A percentile compares a stretch with the other conserved stretches of the same genome.
These are phyloP conservation scores for Phytophthora syringae DNA, from an alignment of 352 stramenopile species.

Conservation along the genomic window DNA sequence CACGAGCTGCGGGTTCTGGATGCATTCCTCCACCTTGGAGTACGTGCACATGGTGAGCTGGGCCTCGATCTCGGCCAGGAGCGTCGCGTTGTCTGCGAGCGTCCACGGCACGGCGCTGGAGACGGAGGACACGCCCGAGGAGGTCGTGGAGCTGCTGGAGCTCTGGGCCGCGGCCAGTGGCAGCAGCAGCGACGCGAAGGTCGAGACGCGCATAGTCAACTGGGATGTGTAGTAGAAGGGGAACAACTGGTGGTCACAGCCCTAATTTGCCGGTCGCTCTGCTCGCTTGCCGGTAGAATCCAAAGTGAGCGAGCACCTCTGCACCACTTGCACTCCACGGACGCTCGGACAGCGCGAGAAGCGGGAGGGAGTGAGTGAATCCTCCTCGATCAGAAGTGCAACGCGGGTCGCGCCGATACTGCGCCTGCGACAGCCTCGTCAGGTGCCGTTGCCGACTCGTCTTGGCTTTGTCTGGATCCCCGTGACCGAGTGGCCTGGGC, in stretches of 20 bases:
- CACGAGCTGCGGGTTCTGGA: conserved; percentile 40
- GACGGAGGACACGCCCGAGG: conserved; percentile 18
- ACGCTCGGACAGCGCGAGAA: not conserved
- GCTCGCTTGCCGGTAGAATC: not conserved
- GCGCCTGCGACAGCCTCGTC: conserved; percentile 2
- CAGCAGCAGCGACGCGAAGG: conserved; percentile 26
- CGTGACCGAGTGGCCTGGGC: not conserved
- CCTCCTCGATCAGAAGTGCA: conserved; percentile 5
- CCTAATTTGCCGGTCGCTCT: conserved; percentile 1
- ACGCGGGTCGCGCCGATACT: not conserved
- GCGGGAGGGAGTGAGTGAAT: conserved; percentile 3
- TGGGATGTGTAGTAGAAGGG: conserved; percentile 20
- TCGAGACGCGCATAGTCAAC: conserved; percentile 16
- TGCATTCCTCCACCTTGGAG: conserved; percentile 63
- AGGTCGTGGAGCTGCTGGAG: conserved; percentile 13
- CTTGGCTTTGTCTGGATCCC: conserved; percentile 1
- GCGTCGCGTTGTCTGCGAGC: conserved; percentile 47
- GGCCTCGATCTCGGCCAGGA: conserved; percentile 32
- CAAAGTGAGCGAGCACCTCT: too few relatives aligned
- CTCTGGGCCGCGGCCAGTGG: conserved; percentile 16
- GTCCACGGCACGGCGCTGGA: conserved; percentile 45
- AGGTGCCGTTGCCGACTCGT: not conserved
- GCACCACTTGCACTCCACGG: not conserved
- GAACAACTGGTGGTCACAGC: not conserved
- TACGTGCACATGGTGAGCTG: conserved; percentile 68